phyloP scores from a whole-genome alignment of 2,329 filamentous ascomycete genomes.

The Penicillium aurantiogriseum region DNA sequence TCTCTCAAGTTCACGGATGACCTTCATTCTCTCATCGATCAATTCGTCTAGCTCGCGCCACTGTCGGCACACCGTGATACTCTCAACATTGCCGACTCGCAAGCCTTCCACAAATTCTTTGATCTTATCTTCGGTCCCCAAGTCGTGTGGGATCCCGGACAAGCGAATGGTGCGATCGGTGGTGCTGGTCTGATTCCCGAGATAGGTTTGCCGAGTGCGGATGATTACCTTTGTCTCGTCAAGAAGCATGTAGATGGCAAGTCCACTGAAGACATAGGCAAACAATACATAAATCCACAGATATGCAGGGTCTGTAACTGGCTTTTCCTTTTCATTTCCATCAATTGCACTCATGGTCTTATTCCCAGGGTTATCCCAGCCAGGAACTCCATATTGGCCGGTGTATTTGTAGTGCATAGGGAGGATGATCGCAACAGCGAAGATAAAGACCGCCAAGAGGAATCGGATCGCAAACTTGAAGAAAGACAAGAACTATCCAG shows the following conservation, averaged over 20 bases:
- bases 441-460: slow-evolving; percentile 74
- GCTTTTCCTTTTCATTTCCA: slow-evolving; percentile 30
- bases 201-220: slow-evolving; percentile 79
- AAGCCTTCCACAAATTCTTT: slow-evolving; percentile 84
- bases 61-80: slow-evolving; percentile 78
- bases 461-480: slow-evolving; percentile 94
- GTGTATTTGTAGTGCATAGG: slow-evolving; percentile 76
- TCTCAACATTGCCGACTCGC: slow-evolving; percentile 85
- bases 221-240: slow-evolving; percentile 83
- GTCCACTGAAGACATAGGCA: slow-evolving; percentile 81
- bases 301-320: slow-evolving; percentile 52
- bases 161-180: slow-evolving; percentile 92
- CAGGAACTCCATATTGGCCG: slow-evolving; percentile 42
- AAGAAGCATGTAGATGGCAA: slow-evolving; percentile 81
- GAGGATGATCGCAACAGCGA: slow-evolving; percentile 75
- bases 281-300: slow-evolving; percentile 95
- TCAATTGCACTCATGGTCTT: slow-evolving; percentile 29
- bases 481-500: slow-evolving; percentile 73
- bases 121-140: slow-evolving; percentile 79
- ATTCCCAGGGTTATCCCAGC: slow-evolving; percentile 32
- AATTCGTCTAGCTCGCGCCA: slow-evolving; percentile 80
- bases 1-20: slow-evolving; percentile 74
- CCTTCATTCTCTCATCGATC: slow-evolving; percentile 63
- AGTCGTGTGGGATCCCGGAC: slow-evolving; percentile 77
- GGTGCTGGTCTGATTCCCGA: slow-evolving; percentile 90